Conservation (phyloP, 208 protist genomes). For the Wallacemonas sp. region DNA sequence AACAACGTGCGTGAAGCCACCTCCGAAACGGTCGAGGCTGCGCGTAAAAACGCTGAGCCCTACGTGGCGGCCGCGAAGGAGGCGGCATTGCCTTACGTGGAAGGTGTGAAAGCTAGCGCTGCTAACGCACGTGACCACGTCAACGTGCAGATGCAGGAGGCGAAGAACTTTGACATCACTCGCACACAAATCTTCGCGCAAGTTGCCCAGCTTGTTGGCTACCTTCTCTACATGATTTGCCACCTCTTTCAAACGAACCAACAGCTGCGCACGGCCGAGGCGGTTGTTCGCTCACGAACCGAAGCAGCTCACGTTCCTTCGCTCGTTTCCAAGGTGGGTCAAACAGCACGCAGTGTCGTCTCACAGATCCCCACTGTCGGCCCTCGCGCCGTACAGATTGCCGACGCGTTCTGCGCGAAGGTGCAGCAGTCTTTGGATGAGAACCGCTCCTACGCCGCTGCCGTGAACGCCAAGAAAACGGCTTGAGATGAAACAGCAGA, state of each 20-base stretch:
- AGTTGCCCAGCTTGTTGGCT: constrained; percentile 28
- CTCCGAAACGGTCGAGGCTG: constrained; percentile 6
- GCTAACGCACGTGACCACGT: constrained; percentile 17
- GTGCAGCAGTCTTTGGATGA: constrained; percentile 28
- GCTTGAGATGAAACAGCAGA: too few species aligned
- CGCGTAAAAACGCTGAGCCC: constrained; percentile 3
- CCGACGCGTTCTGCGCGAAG: constrained; percentile 15
- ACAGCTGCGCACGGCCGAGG: constrained; percentile 9
- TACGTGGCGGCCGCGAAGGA: constrained; percentile 16
- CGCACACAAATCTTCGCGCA: constrained; percentile 32
- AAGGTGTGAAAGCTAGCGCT: constrained; percentile 5
- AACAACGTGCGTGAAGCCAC: constrained; percentile 17
- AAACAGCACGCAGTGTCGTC: background rate
- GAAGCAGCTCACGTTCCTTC: constrained; percentile 1
- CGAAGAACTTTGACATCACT: constrained; percentile 39
- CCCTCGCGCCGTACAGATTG: constrained; percentile 19
- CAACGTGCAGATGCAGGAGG: constrained; percentile 20
- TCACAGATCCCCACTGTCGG: constrained; percentile 36
- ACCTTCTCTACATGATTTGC: constrained; percentile 27
- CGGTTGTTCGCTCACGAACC: constrained; percentile 1
- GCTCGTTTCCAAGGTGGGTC: background rate
- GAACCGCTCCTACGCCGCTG: background rate
- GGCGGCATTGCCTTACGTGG: constrained; percentile 19
- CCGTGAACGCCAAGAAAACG: constrained; percentile 18
- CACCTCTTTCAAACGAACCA: constrained; percentile 10